Base-by-base conservation (phyloP, 202 grass and related monocot species). In the Tripidium arundinaceum region DNA sequence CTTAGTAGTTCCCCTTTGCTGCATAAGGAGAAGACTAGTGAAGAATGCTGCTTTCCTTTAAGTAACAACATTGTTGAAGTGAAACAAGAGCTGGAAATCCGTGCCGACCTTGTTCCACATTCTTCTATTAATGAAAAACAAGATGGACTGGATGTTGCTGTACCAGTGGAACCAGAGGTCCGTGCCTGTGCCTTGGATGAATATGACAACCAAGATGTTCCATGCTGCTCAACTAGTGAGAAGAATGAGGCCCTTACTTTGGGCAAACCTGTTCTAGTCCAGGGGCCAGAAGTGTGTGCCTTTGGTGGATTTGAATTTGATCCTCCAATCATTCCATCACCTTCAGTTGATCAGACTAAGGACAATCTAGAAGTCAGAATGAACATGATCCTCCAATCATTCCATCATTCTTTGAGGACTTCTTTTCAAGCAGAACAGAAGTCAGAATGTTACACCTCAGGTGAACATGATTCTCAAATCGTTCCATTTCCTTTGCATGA, bases 21-120 rank as follows among this genome's bases (percentile, higher is more conserved):
- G 22, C 65, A 89, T 73, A 26, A 66, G 71, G 58, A 81, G 18
- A 81, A 49, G 37, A 72, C 2, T 9, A 7, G 6, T 67, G 72
- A 72, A 77, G 52, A 33, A 86, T 37, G 19, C 76, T 57, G 28
- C 60, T 78, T 52, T 85, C 74, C 18, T 82, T 78, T 68, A 79
- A 76, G 60, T n/a, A 68, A 75, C 1, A 1, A 69, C 1, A 0
- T 72, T 85, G 42, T 64, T 76, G 50, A 71, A 86, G 75, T 65
- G 63, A 65, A 83, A 66, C 75, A 86, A 59, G 43, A 80, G 58
- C 54, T 70, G 8, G 83, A 86, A 75, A 22, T 50, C 16, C 12
- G 5, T 59, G 70, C 75, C 0, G 45, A 47, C 29, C 21, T 75
- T 83, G 75, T 70, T 80, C 29, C 27, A 49, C 62, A 15, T 79